phyloP scores from a whole-genome alignment of 2,329 filamentous ascomycete species.

The Sporothrix mexicana region DNA sequence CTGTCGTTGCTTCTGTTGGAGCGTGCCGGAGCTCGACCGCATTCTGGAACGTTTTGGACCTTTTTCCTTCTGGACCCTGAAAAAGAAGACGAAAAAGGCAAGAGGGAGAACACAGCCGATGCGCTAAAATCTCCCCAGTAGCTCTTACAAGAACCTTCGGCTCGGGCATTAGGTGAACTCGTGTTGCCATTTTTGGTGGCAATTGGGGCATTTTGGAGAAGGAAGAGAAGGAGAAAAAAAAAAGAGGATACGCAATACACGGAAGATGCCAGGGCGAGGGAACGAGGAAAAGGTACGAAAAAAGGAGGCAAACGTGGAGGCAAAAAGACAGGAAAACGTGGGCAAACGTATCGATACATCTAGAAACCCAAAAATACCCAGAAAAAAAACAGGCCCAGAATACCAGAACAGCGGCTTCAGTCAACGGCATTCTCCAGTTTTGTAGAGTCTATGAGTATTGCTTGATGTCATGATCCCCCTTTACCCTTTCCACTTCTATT shows the following conservation, averaged over 20 bases:
- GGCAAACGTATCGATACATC: not conserved
- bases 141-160: conserved; percentile 9
- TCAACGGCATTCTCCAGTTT: not conserved
- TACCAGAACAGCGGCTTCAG: not conserved
- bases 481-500: not conserved
- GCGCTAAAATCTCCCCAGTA: not conserved
- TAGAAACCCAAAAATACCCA: not conserved
- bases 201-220: conserved; percentile 11
- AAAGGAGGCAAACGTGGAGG: conserved; percentile 20
- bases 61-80: not conserved
- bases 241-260: conserved; percentile 25
- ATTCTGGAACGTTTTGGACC: conserved; percentile 25
- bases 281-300: conserved; percentile 7
- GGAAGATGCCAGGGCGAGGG: conserved; percentile 1
- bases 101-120: too few relatives aligned
- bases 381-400: not conserved
- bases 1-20: not conserved
- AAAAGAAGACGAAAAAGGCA: not conserved
- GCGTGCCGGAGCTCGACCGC: not conserved
- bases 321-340: not conserved
- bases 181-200: conserved; percentile 14
- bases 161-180: conserved; percentile 3
- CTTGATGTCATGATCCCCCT: not conserved
- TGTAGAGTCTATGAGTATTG: too few relatives aligned
- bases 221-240: not conserved